Evolutionary conservation across 139 green algal genomes (phyloP).

Genomic region (Coelastrella sp.): DNA sequence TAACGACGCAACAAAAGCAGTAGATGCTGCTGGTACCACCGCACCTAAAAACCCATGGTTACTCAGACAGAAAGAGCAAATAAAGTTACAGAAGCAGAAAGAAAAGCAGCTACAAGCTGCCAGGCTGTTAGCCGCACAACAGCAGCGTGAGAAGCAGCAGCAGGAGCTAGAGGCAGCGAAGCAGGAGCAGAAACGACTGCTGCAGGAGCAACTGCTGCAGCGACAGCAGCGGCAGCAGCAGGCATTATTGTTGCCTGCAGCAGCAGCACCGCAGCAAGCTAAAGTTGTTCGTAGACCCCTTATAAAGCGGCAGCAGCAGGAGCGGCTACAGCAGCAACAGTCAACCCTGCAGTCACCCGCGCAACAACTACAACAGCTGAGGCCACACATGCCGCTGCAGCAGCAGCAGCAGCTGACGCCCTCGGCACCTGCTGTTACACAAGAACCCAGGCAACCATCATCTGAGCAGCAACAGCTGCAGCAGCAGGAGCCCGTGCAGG

Average conservation of each 20-base stretch:
- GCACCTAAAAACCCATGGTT: neutral
- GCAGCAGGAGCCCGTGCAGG: neutral
- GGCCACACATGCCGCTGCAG: neutral
- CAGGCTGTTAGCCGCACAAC: neutral
- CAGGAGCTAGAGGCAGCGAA: neutral
- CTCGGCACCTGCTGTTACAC: neutral
- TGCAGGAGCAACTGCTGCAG: neutral
- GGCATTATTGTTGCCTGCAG: too few relatives aligned
- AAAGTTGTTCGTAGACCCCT: too few relatives aligned
- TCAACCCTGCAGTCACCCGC: neutral
- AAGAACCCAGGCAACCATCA: neutral
- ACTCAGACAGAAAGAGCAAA: neutral
- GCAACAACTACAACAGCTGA: neutral
- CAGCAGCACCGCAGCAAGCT: too few relatives aligned
- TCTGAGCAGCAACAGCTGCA: constrained; percentile 2
- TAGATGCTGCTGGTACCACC: neutral
- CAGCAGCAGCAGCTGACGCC: neutral
- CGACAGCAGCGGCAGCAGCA: neutral
- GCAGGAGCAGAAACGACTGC: neutral
- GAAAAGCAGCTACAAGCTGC: neutral
- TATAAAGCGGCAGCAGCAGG: neutral
- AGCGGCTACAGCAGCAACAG: neutral
- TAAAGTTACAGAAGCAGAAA: neutral
- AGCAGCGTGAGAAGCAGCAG: constrained; percentile 4
- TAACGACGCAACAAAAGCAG: neutral